Evolutionary conservation across 331 rosid genomes (phyloP).

Genomic region (Malus hybrid): DNA sequence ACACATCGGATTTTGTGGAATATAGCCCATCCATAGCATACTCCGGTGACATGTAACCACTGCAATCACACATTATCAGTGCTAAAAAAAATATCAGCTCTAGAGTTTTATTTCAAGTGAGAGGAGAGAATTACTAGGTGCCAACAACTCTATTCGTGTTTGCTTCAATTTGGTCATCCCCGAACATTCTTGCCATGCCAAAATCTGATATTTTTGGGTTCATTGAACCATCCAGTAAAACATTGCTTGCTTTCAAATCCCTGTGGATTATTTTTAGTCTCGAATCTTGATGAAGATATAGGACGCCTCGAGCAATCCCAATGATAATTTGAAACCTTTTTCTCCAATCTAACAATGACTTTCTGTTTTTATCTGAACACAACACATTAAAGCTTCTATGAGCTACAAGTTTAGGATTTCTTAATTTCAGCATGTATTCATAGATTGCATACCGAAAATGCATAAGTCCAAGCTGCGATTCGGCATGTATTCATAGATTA

Average conservation of each 20-base stretch:
- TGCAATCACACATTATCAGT: background rate
- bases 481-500: conserved; percentile 29
- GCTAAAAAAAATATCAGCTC: too few species aligned
- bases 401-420: background rate
- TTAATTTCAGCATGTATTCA: background rate
- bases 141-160: conserved; percentile 28
- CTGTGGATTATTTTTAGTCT: too few species aligned
- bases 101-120: too few species aligned
- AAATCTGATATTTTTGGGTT: too few species aligned
- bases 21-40: conserved; percentile 54
- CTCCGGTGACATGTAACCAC: conserved; percentile 57
- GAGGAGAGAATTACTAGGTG: conserved; percentile 18
- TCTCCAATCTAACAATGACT: background rate
- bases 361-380: conserved; percentile 6
- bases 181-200: too few species aligned
- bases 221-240: too few species aligned
- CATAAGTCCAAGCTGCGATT: conserved; percentile 22
- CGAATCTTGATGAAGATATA: too few species aligned
- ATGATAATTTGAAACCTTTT: too few species aligned
- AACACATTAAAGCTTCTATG: background rate
- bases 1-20: conserved; percentile 52
- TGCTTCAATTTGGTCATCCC: conserved; percentile 21
- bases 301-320: too few species aligned
- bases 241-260: too few species aligned
- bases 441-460: conserved; percentile 18